Evolutionary conservation across 2,329 filamentous ascomycete genomes (phyloP), one percentile per base, ranked within the genome.

Genomic region (Stachybotrys echinatus): DNA sequence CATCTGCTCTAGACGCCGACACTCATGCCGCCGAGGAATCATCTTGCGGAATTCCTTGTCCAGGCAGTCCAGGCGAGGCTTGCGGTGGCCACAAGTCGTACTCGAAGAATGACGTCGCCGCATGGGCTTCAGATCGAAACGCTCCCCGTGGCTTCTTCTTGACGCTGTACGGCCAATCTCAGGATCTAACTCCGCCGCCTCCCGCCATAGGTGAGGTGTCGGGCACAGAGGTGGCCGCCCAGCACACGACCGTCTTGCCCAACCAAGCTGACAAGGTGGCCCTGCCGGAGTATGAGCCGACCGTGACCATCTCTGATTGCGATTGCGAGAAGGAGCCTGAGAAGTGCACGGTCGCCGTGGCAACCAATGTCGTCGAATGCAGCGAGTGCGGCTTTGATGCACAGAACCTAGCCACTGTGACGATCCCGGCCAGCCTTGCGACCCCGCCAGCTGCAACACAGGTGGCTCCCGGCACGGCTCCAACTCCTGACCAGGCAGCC

Each of bases 101-200:
- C 14, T 8, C 27, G 14, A 14, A 34, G 10, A 14, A 34, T 34
- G 27, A 34, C 52, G 2, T 59, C 10, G 2, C 27, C 14, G 27
- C 27, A 34, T 34, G 10, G 5, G 3, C 27, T 14, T 34, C 27
- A 34, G 27, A 34, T 14, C 10, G 14, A 10, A 14, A 3, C 14
- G 10, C 27, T 8, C 53, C 55, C 0, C 53, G 55, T 50, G 61
- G 56, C 39, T 56, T 64, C 38, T 65, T 76, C 6, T 63, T 77
- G 18, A 75, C 69, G 2, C 59, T 77, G 12, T 78, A 77, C 61
- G 72, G 63, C 42, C 61, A 65, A 49, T 53, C 72, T 12, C 51
- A 54, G 21, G 56, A 59, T 34, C 27, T 34, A 14, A 66, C 57
- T 23, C 61, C 56, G 1, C 60, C 50, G 4, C 71, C 73, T 1